Conservation (phyloP, 345 rosid species). For the Pseudoturritis turrita region DNA sequence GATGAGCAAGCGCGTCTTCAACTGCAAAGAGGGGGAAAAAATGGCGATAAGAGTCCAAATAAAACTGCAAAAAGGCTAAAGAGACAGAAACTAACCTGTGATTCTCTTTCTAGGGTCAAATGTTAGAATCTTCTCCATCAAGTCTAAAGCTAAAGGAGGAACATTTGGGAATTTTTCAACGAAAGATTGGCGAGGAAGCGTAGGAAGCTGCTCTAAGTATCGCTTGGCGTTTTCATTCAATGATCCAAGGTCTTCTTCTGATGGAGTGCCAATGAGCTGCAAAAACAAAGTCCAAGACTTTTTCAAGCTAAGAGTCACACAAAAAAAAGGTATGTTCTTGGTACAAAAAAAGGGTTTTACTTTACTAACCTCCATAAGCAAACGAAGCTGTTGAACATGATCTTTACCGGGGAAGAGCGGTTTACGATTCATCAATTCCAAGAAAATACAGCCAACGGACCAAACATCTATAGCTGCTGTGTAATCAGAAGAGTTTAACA, state of each 20-base stretch:
- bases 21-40: conserved; percentile 34
- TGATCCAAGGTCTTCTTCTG: conserved; percentile 71
- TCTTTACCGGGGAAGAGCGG: conserved; percentile 93
- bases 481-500: conserved; percentile 71
- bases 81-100: conserved; percentile 49
- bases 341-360: not conserved
- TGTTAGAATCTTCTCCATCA: conserved; percentile 79
- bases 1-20: conserved; percentile 83
- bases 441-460: conserved; percentile 93
- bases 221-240: conserved; percentile 78
- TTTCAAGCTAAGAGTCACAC: not conserved
- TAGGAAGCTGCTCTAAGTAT: conserved; percentile 61
- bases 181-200: conserved; percentile 59
- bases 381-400: conserved; percentile 78
- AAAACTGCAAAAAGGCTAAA: not conserved
- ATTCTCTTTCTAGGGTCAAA: conserved; percentile 83
- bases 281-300: not conserved
- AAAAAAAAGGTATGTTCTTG: not conserved
- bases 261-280: conserved; percentile 85
- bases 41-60: not conserved
- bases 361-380: conserved; percentile 70
- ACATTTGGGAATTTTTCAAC: conserved; percentile 66
- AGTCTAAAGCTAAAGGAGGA: conserved; percentile 69
- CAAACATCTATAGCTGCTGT: conserved; percentile 90
- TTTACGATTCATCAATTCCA: conserved; percentile 73